phyloP scores from a whole-genome alignment of 495 filamentous ascomycete species.

The Aspergillus nanangensis region DNA sequence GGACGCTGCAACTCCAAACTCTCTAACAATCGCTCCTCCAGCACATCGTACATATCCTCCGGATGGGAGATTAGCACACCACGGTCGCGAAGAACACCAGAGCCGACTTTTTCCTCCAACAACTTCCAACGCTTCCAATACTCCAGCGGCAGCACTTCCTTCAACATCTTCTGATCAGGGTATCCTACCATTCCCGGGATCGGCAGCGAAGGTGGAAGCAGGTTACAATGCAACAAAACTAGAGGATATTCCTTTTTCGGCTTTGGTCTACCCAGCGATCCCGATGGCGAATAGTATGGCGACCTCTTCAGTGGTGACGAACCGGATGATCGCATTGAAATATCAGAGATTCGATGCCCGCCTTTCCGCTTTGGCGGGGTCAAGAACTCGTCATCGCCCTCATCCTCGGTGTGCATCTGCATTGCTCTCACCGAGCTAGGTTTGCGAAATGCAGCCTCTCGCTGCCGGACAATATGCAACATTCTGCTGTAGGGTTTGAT shows the following conservation, averaged over 20 bases:
- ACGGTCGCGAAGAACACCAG: slow-evolving; percentile 64
- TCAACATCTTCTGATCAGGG: slow-evolving; percentile 44
- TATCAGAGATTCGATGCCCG: slow-evolving; percentile 19
- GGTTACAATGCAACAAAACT: slow-evolving; percentile 81
- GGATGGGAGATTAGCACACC: slow-evolving; percentile 88
- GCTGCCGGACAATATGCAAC: slow-evolving; percentile 29
- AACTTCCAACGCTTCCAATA: slow-evolving; percentile 70
- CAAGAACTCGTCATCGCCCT: slow-evolving; percentile 35
- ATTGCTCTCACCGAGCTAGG: slow-evolving; percentile 72
- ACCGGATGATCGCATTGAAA: slow-evolving; percentile 32
- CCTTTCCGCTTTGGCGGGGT: slow-evolving; percentile 31
- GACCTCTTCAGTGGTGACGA: slow-evolving; percentile 33
- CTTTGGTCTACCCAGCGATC: slow-evolving; percentile 42
- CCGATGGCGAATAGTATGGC: slow-evolving; percentile 44
- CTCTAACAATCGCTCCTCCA: slow-evolving; percentile 90
- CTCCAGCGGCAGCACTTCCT: slow-evolving; percentile 50
- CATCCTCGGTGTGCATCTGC: slow-evolving; percentile 63
- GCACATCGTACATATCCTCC: slow-evolving; percentile 80
- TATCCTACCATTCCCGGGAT: slow-evolving; percentile 48
- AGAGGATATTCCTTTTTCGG: slow-evolving; percentile 68
- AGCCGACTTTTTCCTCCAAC: slow-evolving; percentile 72
- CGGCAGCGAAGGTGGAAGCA: slow-evolving; percentile 70
- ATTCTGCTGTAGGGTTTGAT: slow-evolving; percentile 14
- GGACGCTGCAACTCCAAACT: slow-evolving; percentile 73
- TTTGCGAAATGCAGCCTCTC: slow-evolving; percentile 55